Percentiles rank a stretch among this genome's conserved stretches.
These are phyloP conservation scores for Penicillium roqueforti DNA, from an alignment of 495 filamentous ascomycete species.

Conservation along the genomic window DNA sequence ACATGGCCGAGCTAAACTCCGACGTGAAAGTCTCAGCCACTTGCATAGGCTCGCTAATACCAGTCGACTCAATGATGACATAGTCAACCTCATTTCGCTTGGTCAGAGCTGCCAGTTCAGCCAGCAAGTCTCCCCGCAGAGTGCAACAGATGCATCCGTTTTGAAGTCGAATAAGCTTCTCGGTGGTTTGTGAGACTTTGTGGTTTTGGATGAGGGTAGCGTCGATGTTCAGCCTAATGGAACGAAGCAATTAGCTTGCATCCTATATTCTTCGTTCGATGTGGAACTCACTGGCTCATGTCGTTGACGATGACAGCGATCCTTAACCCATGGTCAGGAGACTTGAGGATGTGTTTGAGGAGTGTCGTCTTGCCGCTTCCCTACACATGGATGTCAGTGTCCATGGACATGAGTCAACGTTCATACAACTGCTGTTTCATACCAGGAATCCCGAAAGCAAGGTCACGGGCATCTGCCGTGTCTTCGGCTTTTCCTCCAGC, in stretches of 20 bases:
- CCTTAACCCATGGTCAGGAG: slow-evolving; percentile 47
- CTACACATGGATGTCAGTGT: slow-evolving; percentile 20
- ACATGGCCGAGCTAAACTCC: slow-evolving; percentile 44
- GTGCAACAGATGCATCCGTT: slow-evolving; percentile 64
- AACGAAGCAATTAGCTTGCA: background rate
- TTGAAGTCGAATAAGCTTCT: slow-evolving; percentile 56
- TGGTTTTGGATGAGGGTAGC: slow-evolving; percentile 51
- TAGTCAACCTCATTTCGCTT: slow-evolving; percentile 50
- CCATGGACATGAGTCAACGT: background rate
- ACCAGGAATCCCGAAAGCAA: slow-evolving; percentile 48
- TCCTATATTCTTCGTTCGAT: background rate
- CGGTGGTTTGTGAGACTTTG: slow-evolving; percentile 47
- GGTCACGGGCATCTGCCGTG: slow-evolving; percentile 40
- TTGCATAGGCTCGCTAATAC: slow-evolving; percentile 60
- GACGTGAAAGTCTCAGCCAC: slow-evolving; percentile 58
- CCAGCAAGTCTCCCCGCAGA: slow-evolving; percentile 52
- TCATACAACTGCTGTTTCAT: background rate
- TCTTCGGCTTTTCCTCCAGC: slow-evolving; percentile 3
- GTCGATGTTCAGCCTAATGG: slow-evolving; percentile 50
- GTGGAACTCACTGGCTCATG: slow-evolving; percentile 42
- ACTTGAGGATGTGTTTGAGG: slow-evolving; percentile 51
- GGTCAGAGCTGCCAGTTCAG: slow-evolving; percentile 50
- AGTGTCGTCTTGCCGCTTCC: slow-evolving; percentile 56
- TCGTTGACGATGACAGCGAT: slow-evolving; percentile 59
- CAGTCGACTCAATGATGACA: slow-evolving; percentile 57